Percentiles rank a stretch among this genome's conserved stretches.
phyloP scores from a whole-genome alignment of 177 flowering plant genomes.

The Vitis hybrid region DNA sequence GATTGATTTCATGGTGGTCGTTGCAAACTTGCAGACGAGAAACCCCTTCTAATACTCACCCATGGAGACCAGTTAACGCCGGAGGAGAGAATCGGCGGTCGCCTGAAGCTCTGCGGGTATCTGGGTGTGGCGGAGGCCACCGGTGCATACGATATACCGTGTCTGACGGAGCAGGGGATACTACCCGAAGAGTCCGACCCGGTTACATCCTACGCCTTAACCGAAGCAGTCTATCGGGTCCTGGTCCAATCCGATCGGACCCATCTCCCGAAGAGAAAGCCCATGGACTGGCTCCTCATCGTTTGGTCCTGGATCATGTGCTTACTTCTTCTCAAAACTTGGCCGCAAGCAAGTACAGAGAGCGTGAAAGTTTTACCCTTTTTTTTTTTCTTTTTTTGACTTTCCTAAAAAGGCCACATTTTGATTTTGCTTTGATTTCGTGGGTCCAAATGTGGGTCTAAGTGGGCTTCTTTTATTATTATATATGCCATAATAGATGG shows the following conservation, averaged over 20 bases:
- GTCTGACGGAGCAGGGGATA: constrained; percentile 9
- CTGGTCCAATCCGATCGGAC: constrained; percentile 1
- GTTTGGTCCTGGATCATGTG: constrained; percentile 3
- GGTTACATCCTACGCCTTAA: constrained; percentile 6
- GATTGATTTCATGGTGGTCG: too few relatives aligned
- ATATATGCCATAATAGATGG: too few relatives aligned
- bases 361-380: too few relatives aligned
- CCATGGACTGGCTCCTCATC: not conserved
- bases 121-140: constrained; percentile 1
- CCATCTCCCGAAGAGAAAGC: constrained; percentile 3
- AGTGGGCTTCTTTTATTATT: too few relatives aligned
- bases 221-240: not conserved
- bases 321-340: constrained; percentile 6
- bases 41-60: constrained; percentile 1
- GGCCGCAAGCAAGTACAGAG: not conserved
- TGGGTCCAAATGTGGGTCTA: too few relatives aligned
- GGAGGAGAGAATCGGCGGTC: not conserved
- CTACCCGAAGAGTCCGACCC: constrained; percentile 8
- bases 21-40: not conserved
- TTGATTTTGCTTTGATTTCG: too few relatives aligned
- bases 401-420: too few relatives aligned
- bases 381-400: too few relatives aligned
- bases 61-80: constrained; percentile 1
- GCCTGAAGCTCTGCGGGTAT: not conserved
- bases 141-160: not conserved